Conservation (phyloP, 352 stramenopile species). For the Phytophthora aleatoria region DNA sequence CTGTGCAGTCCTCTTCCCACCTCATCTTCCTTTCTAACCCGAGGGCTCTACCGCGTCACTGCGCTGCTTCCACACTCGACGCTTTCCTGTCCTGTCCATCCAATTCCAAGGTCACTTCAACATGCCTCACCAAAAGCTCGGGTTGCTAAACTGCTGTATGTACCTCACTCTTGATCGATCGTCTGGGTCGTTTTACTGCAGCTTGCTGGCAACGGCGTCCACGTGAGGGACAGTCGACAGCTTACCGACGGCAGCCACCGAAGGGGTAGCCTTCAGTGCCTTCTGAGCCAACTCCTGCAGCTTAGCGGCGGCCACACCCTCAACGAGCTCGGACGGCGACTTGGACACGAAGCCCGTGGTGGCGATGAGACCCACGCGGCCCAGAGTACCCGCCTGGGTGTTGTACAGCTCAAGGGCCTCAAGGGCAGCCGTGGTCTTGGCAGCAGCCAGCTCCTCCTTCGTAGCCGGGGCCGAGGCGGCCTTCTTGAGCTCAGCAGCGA, state of each 20-base stretch:
- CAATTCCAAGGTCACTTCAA: constrained; percentile 33
- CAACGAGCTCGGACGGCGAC: constrained; percentile 43
- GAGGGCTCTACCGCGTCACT: constrained; percentile 23
- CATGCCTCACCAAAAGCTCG: constrained; percentile 30
- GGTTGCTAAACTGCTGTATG: constrained; percentile 37
- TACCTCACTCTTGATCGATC: constrained; percentile 41
- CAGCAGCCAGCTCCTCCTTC: constrained; percentile 72
- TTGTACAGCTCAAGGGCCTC: constrained; percentile 42
- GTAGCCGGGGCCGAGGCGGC: constrained; percentile 58
- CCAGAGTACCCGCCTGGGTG: constrained; percentile 50
- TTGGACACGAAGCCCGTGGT: constrained; percentile 42
- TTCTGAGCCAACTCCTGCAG: constrained; percentile 83
- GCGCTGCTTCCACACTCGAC: constrained; percentile 24
- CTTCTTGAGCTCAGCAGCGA: constrained; percentile 80
- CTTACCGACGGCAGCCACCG: constrained; percentile 78
- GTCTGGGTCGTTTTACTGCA: constrained; percentile 62
- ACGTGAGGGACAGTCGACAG: constrained; percentile 72
- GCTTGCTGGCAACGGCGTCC: constrained; percentile 73
- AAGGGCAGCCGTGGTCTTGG: constrained; percentile 68
- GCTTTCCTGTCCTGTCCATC: constrained; percentile 23
- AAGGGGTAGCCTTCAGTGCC: constrained; percentile 71
- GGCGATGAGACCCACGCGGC: constrained; percentile 48
- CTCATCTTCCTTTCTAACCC: constrained; percentile 18
- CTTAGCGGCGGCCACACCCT: constrained; percentile 62
- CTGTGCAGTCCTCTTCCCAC: constrained; percentile 12